These are phyloP conservation scores for Sechiopsis laciniata DNA, from an alignment of 306 rosid genomes.

Conservation along the genomic window DNA sequence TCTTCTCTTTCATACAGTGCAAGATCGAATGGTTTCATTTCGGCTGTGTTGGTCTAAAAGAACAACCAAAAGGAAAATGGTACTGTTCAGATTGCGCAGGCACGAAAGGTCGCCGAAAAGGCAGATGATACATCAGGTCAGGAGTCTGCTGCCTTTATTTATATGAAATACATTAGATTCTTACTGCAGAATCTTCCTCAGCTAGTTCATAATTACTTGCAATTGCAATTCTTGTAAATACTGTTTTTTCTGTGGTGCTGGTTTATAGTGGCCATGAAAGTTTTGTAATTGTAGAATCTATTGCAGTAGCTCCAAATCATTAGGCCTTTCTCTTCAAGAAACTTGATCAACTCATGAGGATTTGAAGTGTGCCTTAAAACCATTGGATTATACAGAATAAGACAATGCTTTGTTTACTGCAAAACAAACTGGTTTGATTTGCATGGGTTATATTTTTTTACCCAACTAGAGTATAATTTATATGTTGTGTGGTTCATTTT, in stretches of 20 bases:
- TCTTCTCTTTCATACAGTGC: slow-evolving; percentile 35
- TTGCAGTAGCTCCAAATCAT: slow-evolving; percentile 4
- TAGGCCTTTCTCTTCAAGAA: background rate
- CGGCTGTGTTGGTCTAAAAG: slow-evolving; percentile 55
- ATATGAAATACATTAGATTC: background rate
- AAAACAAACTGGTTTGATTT: background rate
- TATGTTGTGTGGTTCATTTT: too few species aligned
- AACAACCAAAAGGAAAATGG: slow-evolving; percentile 59
- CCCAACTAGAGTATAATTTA: too few species aligned
- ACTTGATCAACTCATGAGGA: background rate
- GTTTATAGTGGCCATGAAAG: background rate
- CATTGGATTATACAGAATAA: background rate
- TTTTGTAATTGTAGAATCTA: slow-evolving; percentile 10
- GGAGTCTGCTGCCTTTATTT: slow-evolving; percentile 7
- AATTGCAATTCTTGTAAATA: slow-evolving; percentile 4
- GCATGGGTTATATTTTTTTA: background rate
- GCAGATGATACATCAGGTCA: slow-evolving; percentile 26
- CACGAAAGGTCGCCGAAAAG: slow-evolving; percentile 38
- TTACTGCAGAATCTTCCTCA: background rate
- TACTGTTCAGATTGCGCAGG: slow-evolving; percentile 41
- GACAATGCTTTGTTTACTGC: too few species aligned
- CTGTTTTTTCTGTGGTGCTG: background rate
- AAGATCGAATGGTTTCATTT: slow-evolving; percentile 60
- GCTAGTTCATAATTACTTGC: slow-evolving; percentile 16
- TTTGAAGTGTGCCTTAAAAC: background rate